Conservation (phyloP, 257 asterid genomes). For the Nicotiana paniculata region DNA sequence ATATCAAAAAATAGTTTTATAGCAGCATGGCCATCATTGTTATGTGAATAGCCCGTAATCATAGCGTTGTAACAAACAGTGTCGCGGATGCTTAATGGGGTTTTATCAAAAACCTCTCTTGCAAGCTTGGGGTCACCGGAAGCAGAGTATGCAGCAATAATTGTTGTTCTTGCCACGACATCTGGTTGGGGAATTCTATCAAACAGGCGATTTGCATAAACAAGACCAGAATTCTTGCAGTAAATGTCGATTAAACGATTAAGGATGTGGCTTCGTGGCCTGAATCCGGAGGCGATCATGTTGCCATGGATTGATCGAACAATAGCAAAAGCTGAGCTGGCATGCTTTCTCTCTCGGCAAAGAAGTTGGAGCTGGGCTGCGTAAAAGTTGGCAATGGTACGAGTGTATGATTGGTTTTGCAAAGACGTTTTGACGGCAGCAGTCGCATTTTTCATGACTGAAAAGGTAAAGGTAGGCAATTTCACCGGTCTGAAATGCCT, state of each 20-base stretch:
- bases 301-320: conserved; percentile 43
- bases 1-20: conserved; percentile 43
- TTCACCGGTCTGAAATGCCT: background rate
- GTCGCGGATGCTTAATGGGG: conserved; percentile 45
- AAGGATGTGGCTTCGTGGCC: conserved; percentile 43
- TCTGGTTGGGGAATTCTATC: conserved; percentile 65
- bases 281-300: conserved; percentile 56
- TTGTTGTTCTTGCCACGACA: conserved; percentile 55
- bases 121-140: conserved; percentile 38
- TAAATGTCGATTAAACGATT: conserved; percentile 50
- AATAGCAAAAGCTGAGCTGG: conserved; percentile 28
- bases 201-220: conserved; percentile 50
- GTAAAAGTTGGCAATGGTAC: conserved; percentile 33
- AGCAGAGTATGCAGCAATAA: conserved; percentile 51
- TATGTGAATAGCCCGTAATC: conserved; percentile 57
- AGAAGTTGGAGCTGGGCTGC: conserved; percentile 46
- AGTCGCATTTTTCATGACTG: conserved; percentile 31
- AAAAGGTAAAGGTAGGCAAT: background rate
- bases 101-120: conserved; percentile 34
- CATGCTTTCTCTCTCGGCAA: conserved; percentile 29
- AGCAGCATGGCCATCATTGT: conserved; percentile 51
- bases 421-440: conserved; percentile 18
- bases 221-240: conserved; percentile 38
- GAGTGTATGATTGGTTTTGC: conserved; percentile 10
- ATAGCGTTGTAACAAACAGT: conserved; percentile 48